These are phyloP conservation scores for Beauveria sp. DNA, from an alignment of 2,329 filamentous ascomycete species.

Conservation along the genomic window DNA sequence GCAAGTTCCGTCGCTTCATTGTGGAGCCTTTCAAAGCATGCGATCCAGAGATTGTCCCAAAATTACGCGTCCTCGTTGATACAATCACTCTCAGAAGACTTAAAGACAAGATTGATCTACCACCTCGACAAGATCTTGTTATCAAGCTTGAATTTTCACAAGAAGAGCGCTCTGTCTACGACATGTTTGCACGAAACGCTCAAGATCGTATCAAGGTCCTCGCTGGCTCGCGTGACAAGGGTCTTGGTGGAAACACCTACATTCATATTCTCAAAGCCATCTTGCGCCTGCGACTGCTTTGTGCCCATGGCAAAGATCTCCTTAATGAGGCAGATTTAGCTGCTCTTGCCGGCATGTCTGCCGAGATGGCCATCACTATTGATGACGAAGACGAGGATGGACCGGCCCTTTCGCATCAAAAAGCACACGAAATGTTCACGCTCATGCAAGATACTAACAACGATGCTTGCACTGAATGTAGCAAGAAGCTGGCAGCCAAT, in stretches of 20 bases:
- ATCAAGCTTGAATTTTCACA: slow-evolving; percentile 67
- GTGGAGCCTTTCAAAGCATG: slow-evolving; percentile 80
- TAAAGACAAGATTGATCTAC: slow-evolving; percentile 85
- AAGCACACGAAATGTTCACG: slow-evolving; percentile 79
- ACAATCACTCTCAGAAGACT: slow-evolving; percentile 87
- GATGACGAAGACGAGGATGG: slow-evolving; percentile 66
- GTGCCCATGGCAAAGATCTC: slow-evolving; percentile 88
- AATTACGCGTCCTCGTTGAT: slow-evolving; percentile 81
- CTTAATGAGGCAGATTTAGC: slow-evolving; percentile 77
- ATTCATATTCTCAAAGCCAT: slow-evolving; percentile 91
- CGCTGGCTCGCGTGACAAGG: slow-evolving; percentile 46
- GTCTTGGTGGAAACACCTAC: slow-evolving; percentile 77
- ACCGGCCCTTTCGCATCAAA: slow-evolving; percentile 54
- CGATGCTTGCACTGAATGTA: slow-evolving; percentile 66
- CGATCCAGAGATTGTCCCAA: slow-evolving; percentile 74
- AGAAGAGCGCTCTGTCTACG: slow-evolving; percentile 71
- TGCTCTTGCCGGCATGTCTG: slow-evolving; percentile 71
- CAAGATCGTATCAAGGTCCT: slow-evolving; percentile 73
- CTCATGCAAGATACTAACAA: slow-evolving; percentile 76
- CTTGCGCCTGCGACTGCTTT: slow-evolving; percentile 79
- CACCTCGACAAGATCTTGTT: slow-evolving; percentile 63
- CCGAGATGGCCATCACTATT: slow-evolving; percentile 79
- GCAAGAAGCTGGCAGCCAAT: slow-evolving; percentile 51
- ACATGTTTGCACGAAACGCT: slow-evolving; percentile 76
- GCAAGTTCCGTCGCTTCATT: slow-evolving; percentile 71